Evolutionary conservation across 2,329 filamentous ascomycete genomes (phyloP).

Genomic region (Xylaria arbuscula): DNA sequence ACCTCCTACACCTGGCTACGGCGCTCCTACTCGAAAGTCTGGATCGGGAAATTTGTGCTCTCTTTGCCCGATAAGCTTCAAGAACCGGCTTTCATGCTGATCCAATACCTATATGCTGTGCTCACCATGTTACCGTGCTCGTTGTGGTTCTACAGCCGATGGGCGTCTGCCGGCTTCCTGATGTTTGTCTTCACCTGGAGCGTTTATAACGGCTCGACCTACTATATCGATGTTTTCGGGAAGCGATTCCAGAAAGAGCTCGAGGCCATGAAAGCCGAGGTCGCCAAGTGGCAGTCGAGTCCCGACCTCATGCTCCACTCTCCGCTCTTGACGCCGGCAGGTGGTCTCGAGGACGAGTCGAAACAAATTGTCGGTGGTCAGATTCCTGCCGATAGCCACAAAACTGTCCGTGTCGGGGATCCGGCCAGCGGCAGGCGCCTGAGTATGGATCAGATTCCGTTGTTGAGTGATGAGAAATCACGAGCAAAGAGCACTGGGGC

Average conservation of each 20-base stretch:
- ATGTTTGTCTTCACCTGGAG: constrained; percentile 90
- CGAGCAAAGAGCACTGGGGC: constrained; percentile 54
- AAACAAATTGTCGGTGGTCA: constrained; percentile 33
- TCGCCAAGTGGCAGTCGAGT: constrained; percentile 83
- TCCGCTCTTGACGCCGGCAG: constrained; percentile 54
- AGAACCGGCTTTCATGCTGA: constrained; percentile 92
- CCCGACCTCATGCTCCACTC: constrained; percentile 60
- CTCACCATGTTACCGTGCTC: constrained; percentile 95
- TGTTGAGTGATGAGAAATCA: constrained; percentile 62
- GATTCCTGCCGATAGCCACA: constrained; percentile 23
- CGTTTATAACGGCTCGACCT: constrained; percentile 96
- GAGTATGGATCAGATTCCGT: constrained; percentile 66
- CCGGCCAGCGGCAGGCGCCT: constrained; percentile 44
- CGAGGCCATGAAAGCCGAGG: constrained; percentile 87
- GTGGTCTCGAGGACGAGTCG: constrained; percentile 40
- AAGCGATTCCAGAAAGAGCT: constrained; percentile 97
- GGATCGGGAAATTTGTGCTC: constrained; percentile 88
- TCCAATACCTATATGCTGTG: constrained; percentile 91
- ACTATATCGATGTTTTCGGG: constrained; percentile 98
- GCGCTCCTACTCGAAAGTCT: constrained; percentile 87
- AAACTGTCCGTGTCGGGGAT: constrained; percentile 43
- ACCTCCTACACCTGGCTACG: constrained; percentile 98
- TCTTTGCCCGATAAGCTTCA: constrained; percentile 80
- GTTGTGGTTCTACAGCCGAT: constrained; percentile 91
- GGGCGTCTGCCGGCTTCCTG: constrained; percentile 81